Evolutionary conservation across 202 grass and related monocot species (phyloP), one percentile per base, ranked within the genome.

Genomic region (Panicum virgatum): DNA sequence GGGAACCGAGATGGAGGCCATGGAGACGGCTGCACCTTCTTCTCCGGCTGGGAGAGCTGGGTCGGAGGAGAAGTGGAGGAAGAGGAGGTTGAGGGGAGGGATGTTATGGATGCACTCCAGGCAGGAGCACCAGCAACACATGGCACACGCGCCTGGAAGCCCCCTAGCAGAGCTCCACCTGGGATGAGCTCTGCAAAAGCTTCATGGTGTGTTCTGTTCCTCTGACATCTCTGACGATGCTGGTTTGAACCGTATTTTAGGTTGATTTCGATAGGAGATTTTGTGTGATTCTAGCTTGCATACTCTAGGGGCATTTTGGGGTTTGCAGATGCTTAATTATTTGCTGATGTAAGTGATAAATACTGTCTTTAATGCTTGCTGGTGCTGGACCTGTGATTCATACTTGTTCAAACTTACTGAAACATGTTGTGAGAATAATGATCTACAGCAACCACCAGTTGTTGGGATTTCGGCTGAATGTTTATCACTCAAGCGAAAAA

Each of bases 1-100:
- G 3, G 92, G 96, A 25, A 96, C 74, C 0, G 83, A 83, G 75
- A 93, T 90, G 79, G 89, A 92, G 38, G 92, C 91, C 96, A 98
- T 98, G 74, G 71, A 80, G 1, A 7, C 23, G 37, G 26, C 38
- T 73, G 9, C 67, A 43, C 0, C 37, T 60, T 1, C 78, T 14
- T 4, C 50, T 15, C 36, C 75, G 2, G 2, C 42, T 18, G 69
- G 6, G 7, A 77, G 66, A 29, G 75, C 26, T 1, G 56, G 66
- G 76, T 53, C 20, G 27, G 78, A 56, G 27, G 78, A 56, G 45
- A 82, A 86, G 26, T 84, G 83, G 63, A 46, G 57, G 79, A 82
- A 84, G 70, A 88, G 56, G 60, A 87, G 71, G 76, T 74, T 81
- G 72, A 89, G 67, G 11, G 84, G 90, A 68, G 87, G 80, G 81